Evolutionary conservation across 1,139 yeast species (phyloP).

Genomic region (Suhomyces bribrorum): DNA sequence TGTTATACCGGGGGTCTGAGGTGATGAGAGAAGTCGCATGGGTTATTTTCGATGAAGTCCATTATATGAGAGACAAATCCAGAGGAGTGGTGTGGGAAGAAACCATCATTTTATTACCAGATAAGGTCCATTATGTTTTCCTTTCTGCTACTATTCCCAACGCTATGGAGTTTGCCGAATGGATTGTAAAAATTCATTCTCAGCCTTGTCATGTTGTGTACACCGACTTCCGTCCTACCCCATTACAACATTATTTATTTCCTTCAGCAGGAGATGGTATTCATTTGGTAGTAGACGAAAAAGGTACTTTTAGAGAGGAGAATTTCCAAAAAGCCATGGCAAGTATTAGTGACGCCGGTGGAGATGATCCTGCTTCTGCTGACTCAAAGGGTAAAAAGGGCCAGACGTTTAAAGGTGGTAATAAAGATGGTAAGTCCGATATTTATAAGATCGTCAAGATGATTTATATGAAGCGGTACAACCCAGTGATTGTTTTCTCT

Average conservation of each 20-base stretch:
- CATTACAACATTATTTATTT: conserved; percentile 92
- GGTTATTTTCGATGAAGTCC: conserved; percentile 95
- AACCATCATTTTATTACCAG: conserved; percentile 91
- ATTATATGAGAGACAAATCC: conserved; percentile 92
- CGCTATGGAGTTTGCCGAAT: conserved; percentile 97
- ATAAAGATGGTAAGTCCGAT: conserved; percentile 82
- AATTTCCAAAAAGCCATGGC: conserved; percentile 99
- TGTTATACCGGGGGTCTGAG: conserved; percentile 93
- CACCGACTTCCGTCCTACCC: conserved; percentile 98
- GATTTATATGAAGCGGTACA: conserved; percentile 94
- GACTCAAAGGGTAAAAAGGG: conserved; percentile 71
- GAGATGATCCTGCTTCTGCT: conserved; percentile 75
- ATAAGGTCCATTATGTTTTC: conserved; percentile 84
- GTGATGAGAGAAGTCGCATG: conserved; percentile 95
- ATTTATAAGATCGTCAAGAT: conserved; percentile 95
- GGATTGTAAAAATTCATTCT: conserved; percentile 92
- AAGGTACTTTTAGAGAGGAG: conserved; percentile 93
- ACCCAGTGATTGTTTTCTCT: conserved; percentile 97
- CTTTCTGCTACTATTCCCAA: conserved; percentile 97
- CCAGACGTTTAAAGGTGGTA: conserved; percentile 87
- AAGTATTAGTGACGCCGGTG: conserved; percentile 75
- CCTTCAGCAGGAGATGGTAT: conserved; percentile 98
- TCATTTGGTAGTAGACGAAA: conserved; percentile 95
- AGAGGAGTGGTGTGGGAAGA: conserved; percentile 99
- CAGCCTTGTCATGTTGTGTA: conserved; percentile 99